Evolutionary conservation across 1,139 yeast genomes (phyloP).

Genomic region (Zygosaccharomyces sapae): DNA sequence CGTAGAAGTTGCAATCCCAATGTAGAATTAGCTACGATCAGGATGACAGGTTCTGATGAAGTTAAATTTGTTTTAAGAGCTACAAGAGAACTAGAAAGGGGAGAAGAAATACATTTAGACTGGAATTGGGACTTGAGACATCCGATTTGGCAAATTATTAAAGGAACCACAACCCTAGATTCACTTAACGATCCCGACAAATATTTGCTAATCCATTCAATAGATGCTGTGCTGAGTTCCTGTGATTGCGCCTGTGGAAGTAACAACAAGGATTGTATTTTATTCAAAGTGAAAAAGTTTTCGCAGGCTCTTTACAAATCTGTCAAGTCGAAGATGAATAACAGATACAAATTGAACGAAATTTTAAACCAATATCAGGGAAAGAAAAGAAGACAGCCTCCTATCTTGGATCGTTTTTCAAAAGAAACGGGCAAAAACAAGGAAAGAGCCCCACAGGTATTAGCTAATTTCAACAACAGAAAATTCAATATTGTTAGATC

Average conservation of each 20-base stretch:
- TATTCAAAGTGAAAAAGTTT: slow-evolving; percentile 55
- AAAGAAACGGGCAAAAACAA: slow-evolving; percentile 20
- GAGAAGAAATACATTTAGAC: slow-evolving; percentile 65
- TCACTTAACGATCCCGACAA: slow-evolving; percentile 48
- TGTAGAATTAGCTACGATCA: slow-evolving; percentile 56
- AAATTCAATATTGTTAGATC: slow-evolving; percentile 11
- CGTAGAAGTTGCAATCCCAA: slow-evolving; percentile 78
- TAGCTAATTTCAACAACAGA: slow-evolving; percentile 11
- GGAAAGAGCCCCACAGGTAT: slow-evolving; percentile 21
- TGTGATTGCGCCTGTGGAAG: slow-evolving; percentile 67
- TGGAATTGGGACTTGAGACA: slow-evolving; percentile 89
- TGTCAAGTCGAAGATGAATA: slow-evolving; percentile 34
- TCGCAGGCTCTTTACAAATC: slow-evolving; percentile 29
- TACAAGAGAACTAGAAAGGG: slow-evolving; percentile 50
- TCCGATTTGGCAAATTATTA: slow-evolving; percentile 59
- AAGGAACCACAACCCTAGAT: slow-evolving; percentile 38
- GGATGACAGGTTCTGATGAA: slow-evolving; percentile 42
- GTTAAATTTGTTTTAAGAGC: slow-evolving; percentile 61
- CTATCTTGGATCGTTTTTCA: slow-evolving; percentile 35
- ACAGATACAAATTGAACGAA: slow-evolving; percentile 34
- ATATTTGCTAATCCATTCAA: slow-evolving; percentile 51
- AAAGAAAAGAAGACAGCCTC: slow-evolving; percentile 33
- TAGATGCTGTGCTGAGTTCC: slow-evolving; percentile 58
- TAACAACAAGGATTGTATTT: slow-evolving; percentile 48
- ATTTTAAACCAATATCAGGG: slow-evolving; percentile 29